Conservation (phyloP, 1,139 yeast genomes). For the Suhomyces guaymorum region DNA sequence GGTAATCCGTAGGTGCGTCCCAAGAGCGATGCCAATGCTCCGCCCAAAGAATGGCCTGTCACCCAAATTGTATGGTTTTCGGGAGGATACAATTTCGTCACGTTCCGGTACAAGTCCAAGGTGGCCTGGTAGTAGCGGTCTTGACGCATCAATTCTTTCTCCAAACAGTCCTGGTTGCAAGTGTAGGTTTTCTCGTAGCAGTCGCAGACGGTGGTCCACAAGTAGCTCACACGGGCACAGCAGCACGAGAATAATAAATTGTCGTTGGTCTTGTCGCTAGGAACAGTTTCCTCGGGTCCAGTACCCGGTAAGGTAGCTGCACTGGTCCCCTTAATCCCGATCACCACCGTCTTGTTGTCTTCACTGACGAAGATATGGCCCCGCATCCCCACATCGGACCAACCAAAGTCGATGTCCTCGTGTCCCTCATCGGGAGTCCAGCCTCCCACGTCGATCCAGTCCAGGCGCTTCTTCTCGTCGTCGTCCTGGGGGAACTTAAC, state of each 20-base stretch:
- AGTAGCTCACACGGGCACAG: constrained; percentile 87
- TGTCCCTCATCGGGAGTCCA: constrained; percentile 49
- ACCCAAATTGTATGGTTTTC: constrained; percentile 73
- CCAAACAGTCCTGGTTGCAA: constrained; percentile 87
- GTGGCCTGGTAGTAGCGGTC: constrained; percentile 85
- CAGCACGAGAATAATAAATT: constrained; percentile 91
- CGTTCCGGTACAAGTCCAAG: constrained; percentile 75
- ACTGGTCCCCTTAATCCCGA: constrained; percentile 89
- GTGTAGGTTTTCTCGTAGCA: constrained; percentile 85
- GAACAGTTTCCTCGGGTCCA: constrained; percentile 74
- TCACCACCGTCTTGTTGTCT: constrained; percentile 65
- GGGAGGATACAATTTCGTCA: constrained; percentile 64
- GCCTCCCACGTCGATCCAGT: constrained; percentile 82
- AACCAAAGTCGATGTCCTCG: constrained; percentile 62
- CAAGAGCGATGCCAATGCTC: constrained; percentile 75
- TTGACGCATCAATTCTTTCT: constrained; percentile 66
- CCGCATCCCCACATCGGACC: constrained; percentile 82
- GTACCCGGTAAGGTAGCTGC: constrained; percentile 81
- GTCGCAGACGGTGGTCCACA: constrained; percentile 96
- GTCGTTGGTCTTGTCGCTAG: constrained; percentile 81
- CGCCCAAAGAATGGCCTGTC: constrained; percentile 96
- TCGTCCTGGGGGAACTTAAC: constrained; percentile 75
- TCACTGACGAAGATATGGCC: constrained; percentile 86
- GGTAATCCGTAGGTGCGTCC: constrained; percentile 93
- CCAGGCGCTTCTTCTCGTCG: constrained; percentile 48